These are phyloP conservation scores for Plasmodium vinckei DNA, from an alignment of 169 alveolate genomes.

Conservation along the genomic window DNA sequence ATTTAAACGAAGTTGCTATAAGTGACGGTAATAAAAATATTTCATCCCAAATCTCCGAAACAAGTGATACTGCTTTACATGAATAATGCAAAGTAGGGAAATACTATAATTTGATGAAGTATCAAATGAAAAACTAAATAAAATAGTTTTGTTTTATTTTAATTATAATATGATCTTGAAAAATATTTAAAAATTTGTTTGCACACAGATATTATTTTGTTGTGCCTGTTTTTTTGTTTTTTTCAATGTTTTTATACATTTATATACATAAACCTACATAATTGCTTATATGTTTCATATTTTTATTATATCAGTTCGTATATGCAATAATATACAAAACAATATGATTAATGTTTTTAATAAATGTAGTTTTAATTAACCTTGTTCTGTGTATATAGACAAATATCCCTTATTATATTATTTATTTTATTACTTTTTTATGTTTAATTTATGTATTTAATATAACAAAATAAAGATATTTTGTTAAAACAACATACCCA, in stretches of 20 bases:
- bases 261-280: background rate
- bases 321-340: background rate
- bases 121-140: too few species aligned
- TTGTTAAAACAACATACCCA: conserved; percentile 12
- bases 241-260: background rate
- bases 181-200: background rate
- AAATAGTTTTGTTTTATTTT: background rate
- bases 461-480: conserved; percentile 18
- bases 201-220: background rate
- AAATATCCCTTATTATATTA: background rate
- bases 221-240: conserved; percentile 1
- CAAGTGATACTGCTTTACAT: background rate
- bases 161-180: background rate
- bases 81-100: background rate
- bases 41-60: background rate
- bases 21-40: conserved; percentile 36
- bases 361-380: too few species aligned
- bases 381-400: too few species aligned
- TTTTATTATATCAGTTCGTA: conserved; percentile 1
- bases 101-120: background rate
- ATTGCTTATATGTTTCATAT: background rate
- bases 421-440: background rate
- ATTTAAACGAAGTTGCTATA: conserved; percentile 8
- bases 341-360: too few species aligned
- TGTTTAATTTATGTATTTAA: background rate